Evolutionary conservation across 2,329 filamentous ascomycete species (phyloP).

Genomic region (Talaromyces pinophilus): DNA sequence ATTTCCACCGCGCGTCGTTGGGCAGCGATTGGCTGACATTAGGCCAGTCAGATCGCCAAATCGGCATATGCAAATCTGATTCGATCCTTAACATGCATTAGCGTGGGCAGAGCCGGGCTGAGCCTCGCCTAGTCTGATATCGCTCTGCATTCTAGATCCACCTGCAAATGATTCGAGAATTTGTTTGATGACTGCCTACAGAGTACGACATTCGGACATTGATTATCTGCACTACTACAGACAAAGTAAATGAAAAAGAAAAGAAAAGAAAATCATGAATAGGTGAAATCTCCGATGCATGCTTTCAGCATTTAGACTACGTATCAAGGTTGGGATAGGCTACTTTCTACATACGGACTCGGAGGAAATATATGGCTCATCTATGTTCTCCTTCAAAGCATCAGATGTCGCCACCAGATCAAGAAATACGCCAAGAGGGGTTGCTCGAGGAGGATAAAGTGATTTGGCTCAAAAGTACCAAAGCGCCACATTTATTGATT

Average conservation of each 20-base stretch:
- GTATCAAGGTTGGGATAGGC: not conserved
- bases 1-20: not conserved
- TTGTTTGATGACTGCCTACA: not conserved
- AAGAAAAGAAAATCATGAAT: slow-evolving; percentile 1
- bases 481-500: slow-evolving; percentile 14
- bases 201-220: not conserved
- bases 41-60: slow-evolving; percentile 22
- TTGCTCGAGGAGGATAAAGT: not conserved
- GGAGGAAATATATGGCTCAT: not conserved
- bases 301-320: not conserved
- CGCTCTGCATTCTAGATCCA: slow-evolving; percentile 7
- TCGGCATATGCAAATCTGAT: slow-evolving; percentile 19
- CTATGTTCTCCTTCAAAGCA: not conserved
- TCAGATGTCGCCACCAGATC: slow-evolving; percentile 1
- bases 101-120: slow-evolving; percentile 21
- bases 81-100: slow-evolving; percentile 23
- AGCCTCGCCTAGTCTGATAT: slow-evolving; percentile 17
- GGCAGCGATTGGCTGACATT: slow-evolving; percentile 13
- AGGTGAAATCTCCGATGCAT: slow-evolving; percentile 12
- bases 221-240: not conserved
- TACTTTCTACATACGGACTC: not conserved
- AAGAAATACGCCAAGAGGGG: not conserved
- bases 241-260: not conserved
- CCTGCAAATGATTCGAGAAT: slow-evolving; percentile 8
- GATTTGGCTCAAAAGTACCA: not conserved